These are phyloP conservation scores for Apiosordaria backusii DNA, from an alignment of 495 filamentous ascomycete species.

Conservation along the genomic window DNA sequence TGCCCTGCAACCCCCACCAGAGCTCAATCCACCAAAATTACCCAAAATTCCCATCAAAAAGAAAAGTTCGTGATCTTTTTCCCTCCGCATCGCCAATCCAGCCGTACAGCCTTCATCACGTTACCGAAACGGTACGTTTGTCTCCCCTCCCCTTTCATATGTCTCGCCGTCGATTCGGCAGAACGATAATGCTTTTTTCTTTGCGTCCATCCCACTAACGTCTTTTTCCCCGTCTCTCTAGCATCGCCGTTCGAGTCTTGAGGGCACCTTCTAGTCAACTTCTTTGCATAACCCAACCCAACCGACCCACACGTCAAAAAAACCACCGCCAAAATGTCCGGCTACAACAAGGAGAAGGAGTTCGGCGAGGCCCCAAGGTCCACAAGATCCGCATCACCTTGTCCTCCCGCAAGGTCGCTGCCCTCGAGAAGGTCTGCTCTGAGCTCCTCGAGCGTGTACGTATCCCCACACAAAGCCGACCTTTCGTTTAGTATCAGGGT, in stretches of 20 bases:
- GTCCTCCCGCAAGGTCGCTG: conserved; percentile 83
- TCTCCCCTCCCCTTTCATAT: background rate
- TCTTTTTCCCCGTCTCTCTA: background rate
- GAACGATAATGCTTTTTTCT: background rate
- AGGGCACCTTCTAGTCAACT: conserved; percentile 36
- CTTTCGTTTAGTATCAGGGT: background rate
- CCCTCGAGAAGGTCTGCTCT: conserved; percentile 96
- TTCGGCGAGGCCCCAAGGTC: conserved; percentile 54
- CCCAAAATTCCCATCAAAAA: conserved; percentile 18
- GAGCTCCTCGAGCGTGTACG: conserved; percentile 91
- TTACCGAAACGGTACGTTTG: conserved; percentile 60
- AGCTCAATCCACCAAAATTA: conserved; percentile 1
- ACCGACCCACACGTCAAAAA: conserved; percentile 15
- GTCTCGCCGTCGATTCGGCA: background rate
- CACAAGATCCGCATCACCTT: conserved; percentile 67
- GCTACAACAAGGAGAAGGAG: conserved; percentile 94
- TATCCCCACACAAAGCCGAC: background rate
- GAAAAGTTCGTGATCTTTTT: conserved; percentile 16
- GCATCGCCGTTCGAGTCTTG: conserved; percentile 61
- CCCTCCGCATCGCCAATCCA: conserved; percentile 12
- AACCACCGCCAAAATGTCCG: conserved; percentile 70
- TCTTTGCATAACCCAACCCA: conserved; percentile 27
- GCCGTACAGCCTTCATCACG: conserved; percentile 62
- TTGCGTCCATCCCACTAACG: background rate
- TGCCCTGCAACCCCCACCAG: conserved; percentile 22